Conservation (phyloP, 805 yeast genomes). For the Metschnikowia peoriensis region DNA sequence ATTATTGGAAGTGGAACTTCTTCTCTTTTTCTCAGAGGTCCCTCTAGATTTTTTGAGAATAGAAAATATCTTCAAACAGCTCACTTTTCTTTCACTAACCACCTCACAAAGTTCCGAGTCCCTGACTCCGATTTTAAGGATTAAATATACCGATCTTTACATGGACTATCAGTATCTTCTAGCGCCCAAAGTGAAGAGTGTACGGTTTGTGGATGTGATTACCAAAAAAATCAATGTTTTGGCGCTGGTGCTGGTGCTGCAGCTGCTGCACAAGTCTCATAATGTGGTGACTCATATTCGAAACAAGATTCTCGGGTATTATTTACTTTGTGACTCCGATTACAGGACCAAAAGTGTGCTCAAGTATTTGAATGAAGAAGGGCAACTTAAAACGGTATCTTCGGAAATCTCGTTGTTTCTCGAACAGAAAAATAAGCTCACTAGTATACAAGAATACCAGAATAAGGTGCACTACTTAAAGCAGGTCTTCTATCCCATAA, state of each 20-base stretch:
- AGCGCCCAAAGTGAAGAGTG: slow-evolving; percentile 10
- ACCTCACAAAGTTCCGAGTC: slow-evolving; percentile 2
- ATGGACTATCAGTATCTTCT: slow-evolving; percentile 32
- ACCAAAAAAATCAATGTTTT: slow-evolving; percentile 28
- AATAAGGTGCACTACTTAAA: slow-evolving; percentile 13
- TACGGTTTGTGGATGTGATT: slow-evolving; percentile 27
- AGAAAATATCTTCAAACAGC: slow-evolving; percentile 6
- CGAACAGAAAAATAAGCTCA: slow-evolving; percentile 13
- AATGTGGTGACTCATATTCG: slow-evolving; percentile 15
- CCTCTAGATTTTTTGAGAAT: not conserved
- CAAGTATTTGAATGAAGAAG: slow-evolving; percentile 18
- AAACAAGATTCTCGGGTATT: slow-evolving; percentile 30
- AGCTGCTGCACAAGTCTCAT: not conserved
- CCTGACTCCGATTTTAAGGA: slow-evolving; percentile 15
- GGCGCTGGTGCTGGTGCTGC: slow-evolving; percentile 1
- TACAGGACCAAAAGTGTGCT: slow-evolving; percentile 29
- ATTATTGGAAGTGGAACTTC: slow-evolving; percentile 11
- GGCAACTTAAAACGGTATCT: not conserved
- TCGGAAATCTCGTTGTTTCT: slow-evolving; percentile 11
- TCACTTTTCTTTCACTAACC: slow-evolving; percentile 14
- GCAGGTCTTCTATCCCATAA: slow-evolving; percentile 4
- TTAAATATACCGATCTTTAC: slow-evolving; percentile 32
- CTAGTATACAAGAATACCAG: slow-evolving; percentile 17
- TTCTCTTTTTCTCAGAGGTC: slow-evolving; percentile 7
- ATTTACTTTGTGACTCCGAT: slow-evolving; percentile 33